Percentiles rank a stretch among this genome's conserved stretches.
These are phyloP conservation scores for Botrytis medusae DNA, from an alignment of 2,329 filamentous ascomycete genomes.

Conservation along the genomic window DNA sequence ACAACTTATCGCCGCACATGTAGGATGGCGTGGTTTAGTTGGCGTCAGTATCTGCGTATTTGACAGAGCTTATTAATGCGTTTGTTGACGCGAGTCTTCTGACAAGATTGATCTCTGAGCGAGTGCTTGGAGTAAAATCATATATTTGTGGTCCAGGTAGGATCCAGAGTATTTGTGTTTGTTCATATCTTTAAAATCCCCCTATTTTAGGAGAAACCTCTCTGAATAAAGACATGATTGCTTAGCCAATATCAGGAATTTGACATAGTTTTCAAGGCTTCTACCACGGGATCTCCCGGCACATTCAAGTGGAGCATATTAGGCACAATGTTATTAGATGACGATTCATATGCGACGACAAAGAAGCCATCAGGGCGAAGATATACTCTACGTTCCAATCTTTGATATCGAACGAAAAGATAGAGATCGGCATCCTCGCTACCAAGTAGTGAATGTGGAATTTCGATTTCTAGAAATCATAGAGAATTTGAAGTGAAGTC, in stretches of 20 bases:
- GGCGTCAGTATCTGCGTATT: background rate
- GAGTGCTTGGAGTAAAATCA: background rate
- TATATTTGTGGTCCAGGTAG: background rate
- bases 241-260: background rate
- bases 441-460: background rate
- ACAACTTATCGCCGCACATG: constrained; percentile 12
- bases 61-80: background rate
- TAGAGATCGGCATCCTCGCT: background rate
- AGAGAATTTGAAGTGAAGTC: background rate
- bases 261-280: background rate
- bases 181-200: background rate
- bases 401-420: background rate
- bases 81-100: background rate
- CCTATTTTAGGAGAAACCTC: background rate
- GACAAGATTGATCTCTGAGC: background rate
- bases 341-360: background rate
- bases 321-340: background rate
- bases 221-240: background rate
- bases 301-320: background rate
- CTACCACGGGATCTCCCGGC: background rate
- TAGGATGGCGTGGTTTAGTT: background rate
- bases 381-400: background rate
- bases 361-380: background rate
- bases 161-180: background rate
- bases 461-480: background rate